Conservation (phyloP, 768 basidiomycete genomes). For the Dioszegia crocea region DNA sequence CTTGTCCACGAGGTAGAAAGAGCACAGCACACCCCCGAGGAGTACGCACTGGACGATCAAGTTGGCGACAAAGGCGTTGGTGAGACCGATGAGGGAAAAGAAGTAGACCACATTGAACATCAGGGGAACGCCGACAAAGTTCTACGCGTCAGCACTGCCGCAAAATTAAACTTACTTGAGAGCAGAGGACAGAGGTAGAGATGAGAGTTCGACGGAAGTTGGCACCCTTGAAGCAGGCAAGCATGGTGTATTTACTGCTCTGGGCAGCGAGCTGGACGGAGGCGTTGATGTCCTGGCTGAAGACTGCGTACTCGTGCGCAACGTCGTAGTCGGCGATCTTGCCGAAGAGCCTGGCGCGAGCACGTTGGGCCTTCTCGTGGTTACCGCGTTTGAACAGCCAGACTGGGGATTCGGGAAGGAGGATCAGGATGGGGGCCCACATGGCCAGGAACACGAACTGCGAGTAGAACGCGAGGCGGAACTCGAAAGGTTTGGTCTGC, state of each 20-base stretch:
- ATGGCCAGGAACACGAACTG: constrained; percentile 22
- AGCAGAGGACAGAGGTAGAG: constrained; percentile 7
- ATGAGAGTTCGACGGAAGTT: constrained; percentile 14
- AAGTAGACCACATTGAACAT: constrained; percentile 20
- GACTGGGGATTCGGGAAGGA: constrained; percentile 25
- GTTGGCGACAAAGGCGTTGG: constrained; percentile 17
- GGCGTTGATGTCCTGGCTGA: constrained; percentile 15
- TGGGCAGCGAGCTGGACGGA: neutral
- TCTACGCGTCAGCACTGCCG: constrained; percentile 6
- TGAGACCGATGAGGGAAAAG: constrained; percentile 19
- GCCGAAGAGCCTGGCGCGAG: constrained; percentile 10
- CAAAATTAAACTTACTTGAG: constrained; percentile 5
- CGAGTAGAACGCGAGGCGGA: constrained; percentile 22
- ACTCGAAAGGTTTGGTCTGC: constrained; percentile 12
- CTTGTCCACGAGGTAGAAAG: constrained; percentile 22
- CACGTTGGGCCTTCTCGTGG: constrained; percentile 20
- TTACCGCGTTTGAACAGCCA: constrained; percentile 23
- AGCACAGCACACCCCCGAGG: constrained; percentile 15
- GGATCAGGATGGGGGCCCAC: constrained; percentile 14
- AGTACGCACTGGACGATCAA: constrained; percentile 14
- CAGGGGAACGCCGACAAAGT: constrained; percentile 19
- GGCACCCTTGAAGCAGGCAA: constrained; percentile 11
- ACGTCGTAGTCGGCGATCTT: constrained; percentile 25
- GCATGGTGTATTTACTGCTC: neutral
- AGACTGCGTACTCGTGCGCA: constrained; percentile 24